Base-by-base conservation (phyloP, 768 basidiomycete species). In the Russula emetica region DNA sequence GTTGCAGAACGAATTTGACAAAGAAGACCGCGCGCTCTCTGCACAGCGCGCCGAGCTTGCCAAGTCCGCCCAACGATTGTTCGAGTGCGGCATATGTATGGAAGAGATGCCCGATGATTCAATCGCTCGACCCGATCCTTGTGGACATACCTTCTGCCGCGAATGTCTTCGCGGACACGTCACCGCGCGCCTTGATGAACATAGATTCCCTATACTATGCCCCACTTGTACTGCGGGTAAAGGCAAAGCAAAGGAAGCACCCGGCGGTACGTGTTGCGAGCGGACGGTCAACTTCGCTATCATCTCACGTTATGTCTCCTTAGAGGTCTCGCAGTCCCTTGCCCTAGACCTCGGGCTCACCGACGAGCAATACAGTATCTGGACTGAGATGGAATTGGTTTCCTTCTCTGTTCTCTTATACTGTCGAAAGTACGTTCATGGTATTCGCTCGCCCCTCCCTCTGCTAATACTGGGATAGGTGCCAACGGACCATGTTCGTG, bases 191-290 rank as follows among this genome's bases (percentile, higher is more conserved):
- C 74, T 88, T 22, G 74, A 76, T 26, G 82, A 84, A 38, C 78
- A 78, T 60, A 78, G 77, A 13, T 86, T 80, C 52, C 87, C 87
- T 3, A 80, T 88, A 32, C 69, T 80, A 11, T 89, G 87, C 71
- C 87, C 87, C 1, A 68, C 79, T 32, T 88, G 87, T 64, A 72
- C 75, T 20, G 70, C 75, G 18, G 70, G 72, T 42, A 69, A 66
- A 16, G 62, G 70, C n/a, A 62, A 47, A 40, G 64, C 56, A 28
- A 57, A 60, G 55, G 53, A 32, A 1, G 68, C 71, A 24, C 74
- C 74, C 18, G 72, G 73, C 53, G 74, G 78, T 78, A 70, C 62
- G 76, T 52, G 13, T n/a, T 5, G 26, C 18, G 9, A 7, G 7
- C 60, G 54, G 28, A 34, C 14, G 7, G 5, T 44, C n/a, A 5